These are phyloP conservation scores for Vachellia pachyceras DNA, from an alignment of 306 rosid species.

Conservation along the genomic window DNA sequence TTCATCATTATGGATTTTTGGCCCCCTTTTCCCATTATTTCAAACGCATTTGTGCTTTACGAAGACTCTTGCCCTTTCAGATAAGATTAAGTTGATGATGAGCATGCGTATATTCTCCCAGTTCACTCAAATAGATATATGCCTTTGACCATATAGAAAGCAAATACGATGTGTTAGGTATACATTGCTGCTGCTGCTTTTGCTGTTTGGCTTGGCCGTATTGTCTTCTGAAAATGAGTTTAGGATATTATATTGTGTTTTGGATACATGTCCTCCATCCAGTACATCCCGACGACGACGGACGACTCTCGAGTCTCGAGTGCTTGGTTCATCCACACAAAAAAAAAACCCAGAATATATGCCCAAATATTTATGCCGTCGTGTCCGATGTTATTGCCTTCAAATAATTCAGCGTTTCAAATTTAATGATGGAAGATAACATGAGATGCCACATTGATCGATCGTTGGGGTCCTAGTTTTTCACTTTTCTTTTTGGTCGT, in stretches of 20 bases:
- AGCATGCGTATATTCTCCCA: background rate
- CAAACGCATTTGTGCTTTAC: conserved; percentile 30
- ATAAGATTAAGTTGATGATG: background rate
- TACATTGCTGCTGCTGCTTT: background rate
- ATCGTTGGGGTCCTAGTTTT: background rate
- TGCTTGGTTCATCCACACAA: background rate
- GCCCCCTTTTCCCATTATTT: background rate
- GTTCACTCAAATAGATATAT: background rate
- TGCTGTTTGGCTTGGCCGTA: background rate
- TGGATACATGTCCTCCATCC: background rate
- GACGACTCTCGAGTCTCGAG: background rate
- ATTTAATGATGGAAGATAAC: background rate
- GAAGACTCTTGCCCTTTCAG: background rate
- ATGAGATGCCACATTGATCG: background rate
- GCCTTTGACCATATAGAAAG: background rate
- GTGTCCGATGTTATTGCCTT: background rate
- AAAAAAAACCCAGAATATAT: background rate
- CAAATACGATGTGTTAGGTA: background rate
- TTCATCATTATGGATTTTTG: background rate
- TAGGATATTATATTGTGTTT: background rate
- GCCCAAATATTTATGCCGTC: background rate
- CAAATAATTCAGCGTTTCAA: background rate
- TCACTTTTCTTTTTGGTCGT: too few species aligned
- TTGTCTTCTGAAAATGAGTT: background rate
- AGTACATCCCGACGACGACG: background rate